Base-by-base conservation (phyloP, 441 rosid species). In the Raphanus hybrid region DNA sequence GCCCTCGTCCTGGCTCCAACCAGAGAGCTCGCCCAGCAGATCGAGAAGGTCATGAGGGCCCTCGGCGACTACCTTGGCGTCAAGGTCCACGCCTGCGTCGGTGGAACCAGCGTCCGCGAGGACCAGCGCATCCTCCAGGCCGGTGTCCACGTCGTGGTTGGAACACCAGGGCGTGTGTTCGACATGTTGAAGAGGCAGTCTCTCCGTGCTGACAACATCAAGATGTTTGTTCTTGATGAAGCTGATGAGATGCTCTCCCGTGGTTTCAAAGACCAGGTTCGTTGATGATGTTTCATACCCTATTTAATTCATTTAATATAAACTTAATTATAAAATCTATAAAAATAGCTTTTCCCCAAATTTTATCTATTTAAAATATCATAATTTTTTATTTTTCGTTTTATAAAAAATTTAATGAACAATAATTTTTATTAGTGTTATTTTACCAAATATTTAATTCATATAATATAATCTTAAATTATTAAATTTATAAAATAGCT, bases 231-330 rank as follows among this genome's bases (percentile, higher is more conserved):
- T 5, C 78, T 83, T 23, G 85, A 83, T 66, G 83, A 83, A 16
- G 86, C 86, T 69, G 86, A 83, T 69, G 84, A 80, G 29, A 80
- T 83, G 84, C 86, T 83, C 34, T 78, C 86, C 67, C 82, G 86
- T 20, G 86, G 84, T 3, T 55, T 55, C 60, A 55, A 55, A 11
- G 60, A 55, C 60, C 82, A 91, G 55, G 55, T 50, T 50, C 16
- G 55, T 50, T 50, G 6, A 12, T 45, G 6, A 12, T 45, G 6
- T 45, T 45, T 12, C 52, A 50, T 48, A n/a, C 54, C 54, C 54
- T 45, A 45, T 45, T 45, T 45, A 45, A 45, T 12, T 11, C 50
- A 11, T 43, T 3, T 35, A 35, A 7, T 35, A 35, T 29, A 29
- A 29, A 0, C 32, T 29, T 29, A 29, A 29, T 27, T 27, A 27